Evolutionary conservation across 352 stramenopile species (phyloP).

Genomic region (Globisporangium nunn): DNA sequence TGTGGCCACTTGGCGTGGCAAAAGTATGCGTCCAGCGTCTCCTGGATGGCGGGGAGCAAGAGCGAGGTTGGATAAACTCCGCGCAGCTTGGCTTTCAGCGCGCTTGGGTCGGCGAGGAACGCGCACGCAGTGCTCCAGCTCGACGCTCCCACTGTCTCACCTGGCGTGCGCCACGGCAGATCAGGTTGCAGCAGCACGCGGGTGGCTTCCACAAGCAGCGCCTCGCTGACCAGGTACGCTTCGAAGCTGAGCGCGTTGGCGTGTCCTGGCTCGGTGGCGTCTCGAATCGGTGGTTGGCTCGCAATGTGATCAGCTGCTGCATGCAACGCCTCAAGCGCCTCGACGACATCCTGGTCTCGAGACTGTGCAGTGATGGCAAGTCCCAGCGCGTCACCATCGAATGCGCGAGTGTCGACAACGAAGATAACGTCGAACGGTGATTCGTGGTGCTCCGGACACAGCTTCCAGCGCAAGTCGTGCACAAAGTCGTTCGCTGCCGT

Average conservation of each 20-base stretch:
- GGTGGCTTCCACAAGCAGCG: constrained; percentile 41
- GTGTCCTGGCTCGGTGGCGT: background rate
- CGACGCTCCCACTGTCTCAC: constrained; percentile 46
- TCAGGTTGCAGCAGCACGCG: constrained; percentile 37
- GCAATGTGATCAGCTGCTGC: constrained; percentile 14
- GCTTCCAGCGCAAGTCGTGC: constrained; percentile 18
- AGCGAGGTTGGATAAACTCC: constrained; percentile 6
- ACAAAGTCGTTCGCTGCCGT: constrained; percentile 22
- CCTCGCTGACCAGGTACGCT: constrained; percentile 49
- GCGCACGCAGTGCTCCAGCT: constrained; percentile 41
- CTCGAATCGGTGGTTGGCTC: constrained; percentile 8
- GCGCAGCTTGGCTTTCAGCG: constrained; percentile 20
- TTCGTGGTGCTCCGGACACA: constrained; percentile 21
- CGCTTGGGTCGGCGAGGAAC: constrained; percentile 25
- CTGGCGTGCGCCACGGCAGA: constrained; percentile 27
- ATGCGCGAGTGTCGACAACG: background rate
- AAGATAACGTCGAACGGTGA: constrained; percentile 23
- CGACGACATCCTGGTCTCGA: constrained; percentile 22
- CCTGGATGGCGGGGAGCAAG: constrained; percentile 2
- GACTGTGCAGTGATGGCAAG: background rate
- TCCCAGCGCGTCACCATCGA: background rate
- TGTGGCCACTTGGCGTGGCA: constrained; percentile 23
- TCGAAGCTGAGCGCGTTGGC: constrained; percentile 28
- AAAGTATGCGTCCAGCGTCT: constrained; percentile 33
- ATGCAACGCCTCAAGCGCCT: constrained; percentile 17